Evolutionary conservation across 2,329 filamentous ascomycete genomes (phyloP), one percentile per base, ranked within the genome.

Genomic region (Epichloe brachyelytri): DNA sequence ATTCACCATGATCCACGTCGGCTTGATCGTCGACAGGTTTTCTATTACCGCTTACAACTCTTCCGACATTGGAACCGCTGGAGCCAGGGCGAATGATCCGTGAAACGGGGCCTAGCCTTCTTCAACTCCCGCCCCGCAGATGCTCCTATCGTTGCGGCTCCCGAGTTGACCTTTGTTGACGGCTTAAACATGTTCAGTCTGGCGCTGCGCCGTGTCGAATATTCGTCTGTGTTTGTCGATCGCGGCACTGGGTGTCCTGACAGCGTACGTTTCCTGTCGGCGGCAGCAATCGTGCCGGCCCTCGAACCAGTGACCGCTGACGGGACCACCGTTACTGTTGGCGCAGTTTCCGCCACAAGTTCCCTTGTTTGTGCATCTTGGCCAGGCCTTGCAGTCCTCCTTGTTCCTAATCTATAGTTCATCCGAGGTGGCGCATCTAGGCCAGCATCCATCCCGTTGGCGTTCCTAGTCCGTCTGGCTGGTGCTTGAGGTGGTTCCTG

Each of bases 21-120:
- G 83, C 78, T 39, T 73, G 80, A 48, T 85, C 78, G 46, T 82
- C 78, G 20, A 77, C 55, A 3, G 83, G 83, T 64, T 93, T 96
- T 52, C 90, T 79, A 64, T 93, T 95, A 20, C 89, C 90, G 64
- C 89, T 95, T 43, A 95, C 88, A 51, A 91, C 87, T 59, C 90
- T 80, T 17, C 88, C 88, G 39, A 94, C 86, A 50, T 79, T 88
- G 3, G 86, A 80, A 15, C 78, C 72, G 53, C 82, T 81, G 14
- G 84, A 67, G 62, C 78, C 72, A 68, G 85, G 68, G 68, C 85
- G 75, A 73, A 90, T 60, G 68, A 83, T 67, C 68, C 84, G 62
- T 44, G 79, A 79, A 51, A 82, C 76, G 82, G 86, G 87, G 85
- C 60, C 85, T 88, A 56, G 85, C 85, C 71, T 89, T 95, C 65